Base-by-base conservation (phyloP, 768 basidiomycete species). In the Dioszegia hungarica region DNA sequence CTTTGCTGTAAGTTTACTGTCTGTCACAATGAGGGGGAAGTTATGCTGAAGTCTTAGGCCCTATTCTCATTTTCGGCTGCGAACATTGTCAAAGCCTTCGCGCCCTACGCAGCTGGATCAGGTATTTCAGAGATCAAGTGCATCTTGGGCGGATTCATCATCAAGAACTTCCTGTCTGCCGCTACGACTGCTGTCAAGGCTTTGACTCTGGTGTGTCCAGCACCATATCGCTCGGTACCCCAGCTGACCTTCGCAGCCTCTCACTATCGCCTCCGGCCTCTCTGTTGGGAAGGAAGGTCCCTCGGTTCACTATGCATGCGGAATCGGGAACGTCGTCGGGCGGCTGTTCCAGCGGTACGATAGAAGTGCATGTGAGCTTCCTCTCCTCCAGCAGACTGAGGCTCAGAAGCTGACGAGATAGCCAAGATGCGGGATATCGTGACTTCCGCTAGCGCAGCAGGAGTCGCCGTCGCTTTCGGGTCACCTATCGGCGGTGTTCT, bases 111-210 rank as follows among this genome's bases (percentile, higher is more conserved):
- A 14, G 95, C 95, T 19, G 93, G 95, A 5, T 97, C 93, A 57
- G 95, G 95, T 48, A 98, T 99, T 45, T 90, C 93, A 20, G 95
- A 99, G 77, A 97, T 99, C 77, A 99, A 98, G 70, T 95, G 91
- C 72, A 97, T 98, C 65, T 79, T 99, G 28, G 90, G 89, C 9
- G 95, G 95, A 3, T 99, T 99, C 78, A 82, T 93, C 64, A 97
- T 99, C 88, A 86, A 95, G 75, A 91, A 92, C 0, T 99, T 87
- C 76, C 81, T 98, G 33, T 88, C 90, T 14, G 85, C 87, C 59
- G 84, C 86, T 72, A 98, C 95, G 1, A 87, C 97, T 63, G 81
- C 86, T 59, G 89, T 98, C 76, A 99, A 99, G 79, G 91, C 89
- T 71, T 79, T 99, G 34, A 91, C 93, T 6, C 78, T 99, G 68